These are phyloP conservation scores for Fonsecaea nubica DNA, from an alignment of 2,329 filamentous ascomycete genomes.

Conservation along the genomic window DNA sequence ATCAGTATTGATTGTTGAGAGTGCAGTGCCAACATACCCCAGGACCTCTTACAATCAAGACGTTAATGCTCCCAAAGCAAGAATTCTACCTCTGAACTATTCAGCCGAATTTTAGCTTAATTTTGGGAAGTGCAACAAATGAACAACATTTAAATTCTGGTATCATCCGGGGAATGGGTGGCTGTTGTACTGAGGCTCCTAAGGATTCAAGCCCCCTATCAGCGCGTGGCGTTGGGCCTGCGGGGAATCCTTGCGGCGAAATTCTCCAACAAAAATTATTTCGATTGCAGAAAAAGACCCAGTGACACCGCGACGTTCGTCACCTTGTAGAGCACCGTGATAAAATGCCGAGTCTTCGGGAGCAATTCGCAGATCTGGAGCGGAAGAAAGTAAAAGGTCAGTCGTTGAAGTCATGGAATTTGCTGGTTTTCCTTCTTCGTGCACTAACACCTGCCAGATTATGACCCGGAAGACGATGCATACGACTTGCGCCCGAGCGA, in stretches of 20 bases:
- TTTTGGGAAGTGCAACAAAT: background rate
- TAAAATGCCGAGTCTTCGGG: constrained; percentile 29
- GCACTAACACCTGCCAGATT: constrained; percentile 60
- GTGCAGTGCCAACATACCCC: constrained; percentile 21
- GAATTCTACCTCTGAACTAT: constrained; percentile 42
- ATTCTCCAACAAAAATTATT: constrained; percentile 28
- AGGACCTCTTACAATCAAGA: constrained; percentile 41
- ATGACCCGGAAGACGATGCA: constrained; percentile 76
- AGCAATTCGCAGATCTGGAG: constrained; percentile 26
- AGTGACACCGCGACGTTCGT: background rate
- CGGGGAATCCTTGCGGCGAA: constrained; percentile 35
- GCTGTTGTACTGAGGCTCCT: background rate
- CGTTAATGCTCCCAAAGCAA: constrained; percentile 38
- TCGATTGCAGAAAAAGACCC: constrained; percentile 10
- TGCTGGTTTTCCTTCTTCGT: background rate
- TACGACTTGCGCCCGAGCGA: constrained; percentile 58
- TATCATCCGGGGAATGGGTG: background rate
- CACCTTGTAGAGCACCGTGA: background rate
- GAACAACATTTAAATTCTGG: background rate
- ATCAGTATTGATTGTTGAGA: background rate
- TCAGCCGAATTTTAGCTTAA: constrained; percentile 18
- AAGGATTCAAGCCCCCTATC: constrained; percentile 26
- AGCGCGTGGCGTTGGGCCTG: background rate
- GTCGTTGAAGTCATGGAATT: background rate
- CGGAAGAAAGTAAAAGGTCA: constrained; percentile 29